Evolutionary conservation across 1,284 basidiomycete genomes (phyloP), one percentile per base, ranked within the genome.

Genomic region (Pseudozyma sp.): DNA sequence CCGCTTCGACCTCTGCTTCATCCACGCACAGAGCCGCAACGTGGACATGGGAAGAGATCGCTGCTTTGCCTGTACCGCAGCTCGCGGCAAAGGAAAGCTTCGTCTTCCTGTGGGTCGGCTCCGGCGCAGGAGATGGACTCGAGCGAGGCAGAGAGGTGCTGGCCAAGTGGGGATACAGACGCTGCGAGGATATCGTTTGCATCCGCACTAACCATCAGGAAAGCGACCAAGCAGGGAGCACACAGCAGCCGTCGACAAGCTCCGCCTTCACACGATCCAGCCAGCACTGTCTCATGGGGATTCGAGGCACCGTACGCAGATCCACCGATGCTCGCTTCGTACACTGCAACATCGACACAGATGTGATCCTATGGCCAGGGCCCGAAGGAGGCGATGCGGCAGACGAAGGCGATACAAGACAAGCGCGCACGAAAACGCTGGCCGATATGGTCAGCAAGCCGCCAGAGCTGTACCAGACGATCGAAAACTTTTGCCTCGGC

Each of bases 111-210:
- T 99, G 97, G 96, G 94, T 98, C 1, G 97, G 96, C 4, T 91
- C 90, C 62, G 94, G 94, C 1, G 91, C 92, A 14, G 90, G 91
- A 3, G 93, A 94, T 51, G 97, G 94, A 0, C 87, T 99, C 7
- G 97, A 99, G 85, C 88, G 91, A 35, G 96, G 97, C 0, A 87
- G 96, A 40, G 96, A 98, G 82, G 88, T 96, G 37, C 88, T 98
- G 48, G 91, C 91, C 1, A 92, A 90, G 81, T 99, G 96, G 96
- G 96, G 96, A 0, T 99, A 96, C 84, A 87, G 96, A 47, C 86
- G 96, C 49, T 97, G 94, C 78, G 96, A 99, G 84, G 96, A 99
- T 84, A 94, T 99, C 19, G 92, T 96, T 5, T 98, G 95, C 94
- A 91, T 97, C 59, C 94, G 93, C 86, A 96, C 94, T 35, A 97